A percentile compares a stretch with the other conserved stretches of the same genome.
These are phyloP conservation scores for Aurantiochytrium sp. DNA, from an alignment of 108 stramenopile genomes.

Conservation along the genomic window DNA sequence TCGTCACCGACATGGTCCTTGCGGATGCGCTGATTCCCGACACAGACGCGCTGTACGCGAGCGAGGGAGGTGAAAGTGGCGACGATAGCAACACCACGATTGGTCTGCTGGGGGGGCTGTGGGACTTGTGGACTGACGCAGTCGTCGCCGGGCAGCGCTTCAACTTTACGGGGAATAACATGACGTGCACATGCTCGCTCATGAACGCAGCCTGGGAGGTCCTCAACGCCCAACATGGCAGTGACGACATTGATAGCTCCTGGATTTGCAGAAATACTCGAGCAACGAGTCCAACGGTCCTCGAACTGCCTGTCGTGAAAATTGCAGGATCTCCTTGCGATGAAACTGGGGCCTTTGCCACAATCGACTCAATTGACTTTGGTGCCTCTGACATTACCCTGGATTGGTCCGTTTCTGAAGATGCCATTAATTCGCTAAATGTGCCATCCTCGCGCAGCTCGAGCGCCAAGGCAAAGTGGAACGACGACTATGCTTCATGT, in stretches of 20 bases:
- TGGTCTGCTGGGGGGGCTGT: too few relatives aligned
- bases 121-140: background rate
- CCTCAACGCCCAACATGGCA: too few relatives aligned
- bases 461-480: background rate
- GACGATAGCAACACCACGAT: background rate
- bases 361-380: background rate
- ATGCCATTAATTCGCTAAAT: background rate
- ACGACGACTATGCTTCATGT: background rate
- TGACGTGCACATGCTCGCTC: background rate
- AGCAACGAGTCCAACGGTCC: background rate
- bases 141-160: background rate
- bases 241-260: background rate
- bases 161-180: background rate
- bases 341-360: background rate
- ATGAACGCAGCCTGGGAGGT: background rate
- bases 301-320: background rate
- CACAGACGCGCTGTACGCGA: background rate
- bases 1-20: background rate
- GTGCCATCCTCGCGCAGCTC: background rate
- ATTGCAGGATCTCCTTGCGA: background rate
- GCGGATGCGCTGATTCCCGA: background rate
- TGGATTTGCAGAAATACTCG: background rate
- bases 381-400: background rate
- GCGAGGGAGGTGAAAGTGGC: too few relatives aligned
- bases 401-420: background rate